Base-by-base conservation (phyloP, 208 protist genomes). In the Acanthamoeba culbertsoni region DNA sequence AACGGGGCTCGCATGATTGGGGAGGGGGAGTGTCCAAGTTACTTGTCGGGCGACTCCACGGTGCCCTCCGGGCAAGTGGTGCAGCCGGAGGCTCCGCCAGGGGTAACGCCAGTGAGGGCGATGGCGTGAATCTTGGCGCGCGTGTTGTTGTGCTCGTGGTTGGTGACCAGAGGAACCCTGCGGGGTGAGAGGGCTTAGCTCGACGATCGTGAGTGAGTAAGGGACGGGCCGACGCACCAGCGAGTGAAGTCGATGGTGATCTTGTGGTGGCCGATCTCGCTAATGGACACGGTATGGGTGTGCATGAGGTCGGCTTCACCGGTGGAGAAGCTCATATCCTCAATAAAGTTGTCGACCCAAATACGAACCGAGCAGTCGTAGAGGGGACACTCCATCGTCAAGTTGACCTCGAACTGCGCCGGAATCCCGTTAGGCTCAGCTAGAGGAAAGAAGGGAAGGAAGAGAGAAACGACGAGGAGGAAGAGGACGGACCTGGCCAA, bases 61-160 rank as follows among this genome's bases (percentile, higher is more conserved):
- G 86, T 77, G 43, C 86, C 86, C 26, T 53, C 28, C 1, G 57
- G 28, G 35, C 86, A 92, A 20, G 40, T 55, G 63, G 59, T 62
- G n/a, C 86, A 92, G 18, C n/a, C 31, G n/a, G 59, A 18, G 1
- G 59, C 86, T 48, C 86, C 86, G 43, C 86, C 86, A 71, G 55
- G 62, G 7, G 3, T 14, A n/a, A 77, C 63, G 45, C 86, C 86
- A 53, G 40, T 28, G 6, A 92, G 31, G 31, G 6, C 0, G 48
- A 92, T 92, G 42, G 86, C 73, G 14, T 77, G 35, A 20, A 92
- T 77, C 2, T 18, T n/a, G 0, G 45, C 62, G 45, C 45, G 73
- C 4, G 86, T 79, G 86, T 92, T 77, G 28, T 92, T 42, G 86
- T 92, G 86, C 42, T 92, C 86, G 45, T 92, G 86, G 43, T 92